Evolutionary conservation across 371 early-diverging fungal genomes (phyloP).

Genomic region (Rhizopus microsporus): DNA sequence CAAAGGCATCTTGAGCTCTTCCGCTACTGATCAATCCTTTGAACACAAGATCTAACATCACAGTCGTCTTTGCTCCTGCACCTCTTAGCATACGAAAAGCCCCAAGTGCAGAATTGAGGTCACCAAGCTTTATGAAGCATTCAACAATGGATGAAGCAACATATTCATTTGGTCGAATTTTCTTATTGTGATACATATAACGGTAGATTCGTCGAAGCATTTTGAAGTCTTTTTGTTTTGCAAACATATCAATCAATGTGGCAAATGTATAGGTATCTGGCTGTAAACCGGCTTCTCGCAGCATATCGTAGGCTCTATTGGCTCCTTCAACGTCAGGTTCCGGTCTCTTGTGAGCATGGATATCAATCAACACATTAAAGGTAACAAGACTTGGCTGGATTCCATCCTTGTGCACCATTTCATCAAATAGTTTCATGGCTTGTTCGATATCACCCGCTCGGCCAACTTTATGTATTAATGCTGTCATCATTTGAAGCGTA

Average conservation of each 20-base stretch:
- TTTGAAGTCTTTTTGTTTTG: conserved; percentile 35
- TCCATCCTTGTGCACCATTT: conserved; percentile 24
- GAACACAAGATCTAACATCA: conserved; percentile 30
- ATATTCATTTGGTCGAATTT: conserved; percentile 28
- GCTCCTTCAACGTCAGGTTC: conserved; percentile 37
- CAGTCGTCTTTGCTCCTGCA: conserved; percentile 17
- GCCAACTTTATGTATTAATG: conserved; percentile 52
- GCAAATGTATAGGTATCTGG: conserved; percentile 40
- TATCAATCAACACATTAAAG: conserved; percentile 53
- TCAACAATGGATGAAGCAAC: conserved; percentile 41
- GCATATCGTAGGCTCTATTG: conserved; percentile 23
- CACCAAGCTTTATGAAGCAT: conserved; percentile 32
- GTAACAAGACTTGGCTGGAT: conserved; percentile 41
- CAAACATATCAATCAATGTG: conserved; percentile 47
- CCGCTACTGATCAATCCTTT: conserved; percentile 23
- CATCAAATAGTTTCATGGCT: conserved; percentile 39
- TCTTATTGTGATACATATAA: conserved; percentile 26
- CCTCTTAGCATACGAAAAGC: not conserved
- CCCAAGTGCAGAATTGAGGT: conserved; percentile 24
- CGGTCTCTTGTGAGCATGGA: conserved; percentile 44
- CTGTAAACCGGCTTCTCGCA: conserved; percentile 29
- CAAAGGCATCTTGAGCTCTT: conserved; percentile 27
- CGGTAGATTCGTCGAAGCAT: conserved; percentile 28
- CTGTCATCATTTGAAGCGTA: conserved; percentile 35
- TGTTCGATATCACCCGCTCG: conserved; percentile 35